Conservation (phyloP, 2,329 filamentous ascomycete genomes). For the Cladorrhinum sp. region DNA sequence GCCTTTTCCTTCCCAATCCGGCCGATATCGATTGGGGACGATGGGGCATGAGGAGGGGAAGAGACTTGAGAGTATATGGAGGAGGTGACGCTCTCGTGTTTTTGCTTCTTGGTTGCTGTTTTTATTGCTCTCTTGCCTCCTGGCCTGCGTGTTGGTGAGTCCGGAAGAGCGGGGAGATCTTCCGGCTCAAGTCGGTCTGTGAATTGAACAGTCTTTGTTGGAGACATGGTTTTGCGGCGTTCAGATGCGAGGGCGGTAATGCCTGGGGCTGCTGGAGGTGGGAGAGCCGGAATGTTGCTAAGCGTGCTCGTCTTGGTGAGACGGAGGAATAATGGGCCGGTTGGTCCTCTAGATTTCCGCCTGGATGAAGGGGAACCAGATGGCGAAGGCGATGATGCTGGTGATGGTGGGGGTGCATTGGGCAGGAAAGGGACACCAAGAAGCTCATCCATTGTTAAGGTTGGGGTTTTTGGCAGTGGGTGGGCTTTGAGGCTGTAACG, state of each 20-base stretch:
- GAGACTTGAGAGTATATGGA: conserved; percentile 22
- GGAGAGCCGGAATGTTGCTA: conserved; percentile 17
- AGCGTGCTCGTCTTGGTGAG: conserved; percentile 20
- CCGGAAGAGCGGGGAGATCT: conserved; percentile 4
- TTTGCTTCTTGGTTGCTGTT: neutral
- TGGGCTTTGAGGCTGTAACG: neutral
- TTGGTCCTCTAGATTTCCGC: neutral
- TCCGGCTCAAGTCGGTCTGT: neutral
- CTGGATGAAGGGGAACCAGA: neutral
- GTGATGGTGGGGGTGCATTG: conserved; percentile 9
- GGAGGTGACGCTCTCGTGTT: conserved; percentile 14
- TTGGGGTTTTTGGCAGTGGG: neutral
- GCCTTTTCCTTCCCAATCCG: neutral
- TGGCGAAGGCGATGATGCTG: neutral
- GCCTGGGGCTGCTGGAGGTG: conserved; percentile 10
- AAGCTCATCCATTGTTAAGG: neutral
- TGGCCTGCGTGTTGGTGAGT: conserved; percentile 5
- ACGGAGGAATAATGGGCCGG: conserved; percentile 13
- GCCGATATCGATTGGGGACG: neutral
- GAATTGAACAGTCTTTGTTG: conserved; percentile 1
- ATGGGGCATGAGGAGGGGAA: neutral
- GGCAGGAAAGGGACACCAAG: neutral
- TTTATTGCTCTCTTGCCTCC: conserved; percentile 1
- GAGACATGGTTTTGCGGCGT: conserved; percentile 4
- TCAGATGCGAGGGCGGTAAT: neutral